Conservation (phyloP, 805 yeast genomes). For the Kodamaea leandrae region DNA sequence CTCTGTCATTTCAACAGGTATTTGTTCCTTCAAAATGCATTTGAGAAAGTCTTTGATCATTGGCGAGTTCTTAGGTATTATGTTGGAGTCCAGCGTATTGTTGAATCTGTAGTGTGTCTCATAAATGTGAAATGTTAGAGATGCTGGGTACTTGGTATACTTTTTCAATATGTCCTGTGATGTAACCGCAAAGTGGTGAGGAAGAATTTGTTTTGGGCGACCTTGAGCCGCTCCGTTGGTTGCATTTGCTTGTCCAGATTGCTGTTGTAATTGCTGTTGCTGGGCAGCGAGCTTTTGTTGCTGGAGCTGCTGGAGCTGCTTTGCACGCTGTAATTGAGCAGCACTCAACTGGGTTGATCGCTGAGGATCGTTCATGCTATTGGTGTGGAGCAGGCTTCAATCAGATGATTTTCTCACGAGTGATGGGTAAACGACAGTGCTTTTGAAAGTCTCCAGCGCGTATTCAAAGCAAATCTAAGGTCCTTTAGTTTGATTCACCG, state of each 20-base stretch:
- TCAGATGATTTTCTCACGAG: too few species aligned
- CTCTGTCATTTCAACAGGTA: constrained; percentile 88
- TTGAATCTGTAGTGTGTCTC: constrained; percentile 91
- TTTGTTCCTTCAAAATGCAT: constrained; percentile 74
- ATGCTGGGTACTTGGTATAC: constrained; percentile 73
- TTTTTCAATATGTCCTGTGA: constrained; percentile 71
- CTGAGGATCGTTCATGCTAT: constrained; percentile 6
- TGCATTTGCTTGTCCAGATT: constrained; percentile 16
- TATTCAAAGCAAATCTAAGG: too few species aligned
- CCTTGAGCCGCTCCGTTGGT: neutral
- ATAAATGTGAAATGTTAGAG: constrained; percentile 85
- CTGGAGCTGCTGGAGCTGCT: constrained; percentile 11
- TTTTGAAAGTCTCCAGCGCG: too few species aligned
- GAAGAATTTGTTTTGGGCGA: constrained; percentile 16
- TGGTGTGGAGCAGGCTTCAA: too few species aligned
- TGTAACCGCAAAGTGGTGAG: constrained; percentile 63
- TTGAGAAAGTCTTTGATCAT: constrained; percentile 76
- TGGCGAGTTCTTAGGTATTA: constrained; percentile 73
- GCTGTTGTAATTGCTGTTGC: constrained; percentile 19
- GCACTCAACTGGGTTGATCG: constrained; percentile 10
- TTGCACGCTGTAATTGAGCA: constrained; percentile 14
- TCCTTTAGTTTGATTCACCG: constrained; percentile 1
- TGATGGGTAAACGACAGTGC: too few species aligned
- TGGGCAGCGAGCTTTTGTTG: constrained; percentile 10
- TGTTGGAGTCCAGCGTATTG: constrained; percentile 75